Conservation (phyloP, 345 rosid genomes). For the Eucalyptus lansdowneana region DNA sequence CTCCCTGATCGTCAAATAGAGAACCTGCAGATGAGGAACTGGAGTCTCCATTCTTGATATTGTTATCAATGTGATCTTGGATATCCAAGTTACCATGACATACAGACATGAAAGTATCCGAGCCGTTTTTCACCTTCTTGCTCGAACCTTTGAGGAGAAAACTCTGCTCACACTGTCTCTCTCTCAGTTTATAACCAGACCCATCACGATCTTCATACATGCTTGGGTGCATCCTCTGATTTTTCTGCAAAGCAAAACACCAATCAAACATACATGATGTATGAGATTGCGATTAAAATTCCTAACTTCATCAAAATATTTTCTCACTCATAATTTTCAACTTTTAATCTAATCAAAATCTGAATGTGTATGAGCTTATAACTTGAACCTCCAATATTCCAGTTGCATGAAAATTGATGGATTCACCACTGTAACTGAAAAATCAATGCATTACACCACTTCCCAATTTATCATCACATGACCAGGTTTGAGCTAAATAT, state of each 20-base stretch:
- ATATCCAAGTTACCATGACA: constrained; percentile 4
- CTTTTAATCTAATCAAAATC: background rate
- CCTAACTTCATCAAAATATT: background rate
- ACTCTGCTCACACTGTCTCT: constrained; percentile 28
- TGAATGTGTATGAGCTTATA: background rate
- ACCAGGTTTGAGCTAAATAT: background rate
- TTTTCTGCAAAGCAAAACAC: constrained; percentile 29
- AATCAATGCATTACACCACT: background rate
- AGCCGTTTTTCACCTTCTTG: constrained; percentile 4
- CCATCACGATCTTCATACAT: constrained; percentile 63
- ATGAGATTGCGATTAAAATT: background rate
- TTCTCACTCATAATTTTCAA: background rate
- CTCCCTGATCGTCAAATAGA: constrained; percentile 16
- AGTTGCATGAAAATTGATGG: background rate
- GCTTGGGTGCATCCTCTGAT: constrained; percentile 74
- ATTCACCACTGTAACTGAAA: background rate
- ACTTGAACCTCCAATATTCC: background rate
- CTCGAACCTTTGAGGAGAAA: background rate
- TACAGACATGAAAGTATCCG: constrained; percentile 4
- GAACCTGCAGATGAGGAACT: constrained; percentile 18
- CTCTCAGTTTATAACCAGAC: constrained; percentile 61
- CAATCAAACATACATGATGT: background rate
- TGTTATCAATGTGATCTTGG: constrained; percentile 1
- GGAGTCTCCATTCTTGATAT: background rate
- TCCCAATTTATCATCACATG: background rate